Base-by-base conservation (phyloP, 164 flowering plant genomes). In the Echeveria elegans region DNA sequence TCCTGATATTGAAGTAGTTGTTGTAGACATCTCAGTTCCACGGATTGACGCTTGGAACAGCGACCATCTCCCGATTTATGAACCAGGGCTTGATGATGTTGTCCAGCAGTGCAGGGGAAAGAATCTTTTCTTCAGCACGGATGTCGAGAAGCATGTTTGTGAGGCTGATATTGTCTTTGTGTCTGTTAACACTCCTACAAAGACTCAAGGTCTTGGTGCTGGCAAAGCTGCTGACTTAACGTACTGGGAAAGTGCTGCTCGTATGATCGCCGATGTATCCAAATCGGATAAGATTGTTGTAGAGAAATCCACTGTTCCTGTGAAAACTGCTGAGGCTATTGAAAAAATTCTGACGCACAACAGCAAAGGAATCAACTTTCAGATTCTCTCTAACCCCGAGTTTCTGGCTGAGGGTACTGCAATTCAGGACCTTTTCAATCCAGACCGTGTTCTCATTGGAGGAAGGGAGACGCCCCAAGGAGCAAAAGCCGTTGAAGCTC, bases 351-450 rank as follows among this genome's bases (percentile, higher is more conserved):
- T 84, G 70, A 76, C 79, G 28, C 85, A 81, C 71, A 84, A 84
- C 66, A 80, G 85, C 77, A 82, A 74, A 30, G 87, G 87, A 24
- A 78, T 83, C 69, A 74, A 83, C 63, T 85, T 82, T 66, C 85
- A 83, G 69, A 82, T 85, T 60, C 84, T 85, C 15, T 83, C 89
- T n/a, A 85, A 85, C 74, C 86, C 88, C 0, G 86, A 86, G 30
- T 86, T 84, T 69, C 83, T 86, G 61, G 88, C 88, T 5, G 88
- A 86, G 73, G 90, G 90, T 32, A 86, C 88, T 66, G 86, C 88
- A 19, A 84, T 86, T 19, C 12, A 72, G 15, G 88, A 86, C 43
- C 88, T 86, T 32, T 70, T 79, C 48, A 70, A 73, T 0, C 90
- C 88, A 1, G 88, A 86, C 16, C 67, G 88, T 5, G 88, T 86